Evolutionary conservation across 2,329 filamentous ascomycete species (phyloP), one percentile per base, ranked within the genome.

Genomic region (Aspergillus calidoustus): DNA sequence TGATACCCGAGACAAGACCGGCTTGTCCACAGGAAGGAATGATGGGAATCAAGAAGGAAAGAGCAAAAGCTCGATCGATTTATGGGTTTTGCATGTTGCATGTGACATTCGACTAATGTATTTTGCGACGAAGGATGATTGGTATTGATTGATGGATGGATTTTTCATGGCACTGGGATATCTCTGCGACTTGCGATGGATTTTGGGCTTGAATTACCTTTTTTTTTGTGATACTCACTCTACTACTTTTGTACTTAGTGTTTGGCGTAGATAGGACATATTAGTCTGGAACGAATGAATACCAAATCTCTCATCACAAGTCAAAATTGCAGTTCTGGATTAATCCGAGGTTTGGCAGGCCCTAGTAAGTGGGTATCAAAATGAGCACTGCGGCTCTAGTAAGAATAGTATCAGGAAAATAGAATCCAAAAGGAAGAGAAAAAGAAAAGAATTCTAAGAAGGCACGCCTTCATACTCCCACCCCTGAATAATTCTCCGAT

Each of bases 401-500:
- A 28, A 28, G 4, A 28, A 28, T 7, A 28, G 25, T 4, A 28
- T 28, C 25, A 28, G 25, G 25, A 7, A 47, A 9, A 4, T 47
- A 17, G 6, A 17, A 47, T 4, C 4, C 44, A 8, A 25, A 46
- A 30, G 30, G 2, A 25, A n/a, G 19, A 51, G 15, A 31, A 19
- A 34, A 31, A 52, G 15, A 25, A 58, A 5, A 31, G 17, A 58
- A 9, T 11, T 19, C 52, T 59, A 81, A 4, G 79, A 81, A 19
- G 88, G 88, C 54, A 91, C 87, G 17, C 88, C 88, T 71, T 90
- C 88, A 77, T 90, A 90, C 68, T 89, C 86, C 83, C 86, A 88
- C 1, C 86, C 86, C 57, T 79, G 74, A 62, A 80, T 78, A 52
- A 84, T 79, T 68, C 83, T 81, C 68, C 81, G 82, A 28, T 79